A percentile compares a stretch with the other conserved stretches of the same genome.
Evolutionary conservation across 2,329 filamentous ascomycete species (phyloP).

Genomic region (Diaporthe destruens): DNA sequence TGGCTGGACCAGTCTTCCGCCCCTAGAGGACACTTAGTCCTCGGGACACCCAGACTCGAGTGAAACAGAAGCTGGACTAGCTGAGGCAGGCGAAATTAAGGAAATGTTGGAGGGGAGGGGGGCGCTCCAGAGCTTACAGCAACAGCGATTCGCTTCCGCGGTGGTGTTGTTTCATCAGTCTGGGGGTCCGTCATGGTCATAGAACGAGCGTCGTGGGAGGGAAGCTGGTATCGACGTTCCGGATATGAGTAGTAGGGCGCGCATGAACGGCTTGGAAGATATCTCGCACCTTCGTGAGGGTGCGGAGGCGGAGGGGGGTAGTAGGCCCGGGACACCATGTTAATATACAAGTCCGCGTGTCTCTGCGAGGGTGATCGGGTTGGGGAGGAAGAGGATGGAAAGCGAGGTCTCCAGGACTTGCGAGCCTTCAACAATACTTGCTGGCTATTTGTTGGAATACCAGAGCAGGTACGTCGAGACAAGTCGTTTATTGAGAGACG

Average conservation of each 20-base stretch:
- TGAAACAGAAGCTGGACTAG: neutral
- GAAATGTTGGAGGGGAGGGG: too few relatives aligned
- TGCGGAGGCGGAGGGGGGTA: constrained; percentile 50
- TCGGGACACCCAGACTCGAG: too few relatives aligned
- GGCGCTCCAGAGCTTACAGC: constrained; percentile 60
- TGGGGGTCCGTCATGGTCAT: constrained; percentile 57
- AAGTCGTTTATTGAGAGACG: constrained; percentile 32
- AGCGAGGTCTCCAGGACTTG: constrained; percentile 21
- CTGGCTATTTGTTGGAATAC: constrained; percentile 33
- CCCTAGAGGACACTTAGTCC: neutral
- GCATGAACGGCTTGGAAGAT: constrained; percentile 52
- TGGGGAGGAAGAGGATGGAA: neutral
- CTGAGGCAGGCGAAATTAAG: neutral
- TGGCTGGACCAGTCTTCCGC: neutral
- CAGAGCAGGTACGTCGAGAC: constrained; percentile 36
- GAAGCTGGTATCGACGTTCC: constrained; percentile 54
- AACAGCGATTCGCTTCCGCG: constrained; percentile 70
- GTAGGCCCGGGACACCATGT: constrained; percentile 59
- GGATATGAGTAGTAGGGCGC: constrained; percentile 53
- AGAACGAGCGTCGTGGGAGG: constrained; percentile 53
- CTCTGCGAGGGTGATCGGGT: constrained; percentile 19
- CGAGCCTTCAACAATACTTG: constrained; percentile 2
- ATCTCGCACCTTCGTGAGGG: constrained; percentile 53
- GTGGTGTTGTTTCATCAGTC: constrained; percentile 57
- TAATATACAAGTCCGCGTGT: constrained; percentile 42